Percentiles rank a stretch among this genome's conserved stretches.
These are phyloP conservation scores for Cyberlindnera bimundalis DNA, from an alignment of 805 yeast genomes.

Conservation along the genomic window DNA sequence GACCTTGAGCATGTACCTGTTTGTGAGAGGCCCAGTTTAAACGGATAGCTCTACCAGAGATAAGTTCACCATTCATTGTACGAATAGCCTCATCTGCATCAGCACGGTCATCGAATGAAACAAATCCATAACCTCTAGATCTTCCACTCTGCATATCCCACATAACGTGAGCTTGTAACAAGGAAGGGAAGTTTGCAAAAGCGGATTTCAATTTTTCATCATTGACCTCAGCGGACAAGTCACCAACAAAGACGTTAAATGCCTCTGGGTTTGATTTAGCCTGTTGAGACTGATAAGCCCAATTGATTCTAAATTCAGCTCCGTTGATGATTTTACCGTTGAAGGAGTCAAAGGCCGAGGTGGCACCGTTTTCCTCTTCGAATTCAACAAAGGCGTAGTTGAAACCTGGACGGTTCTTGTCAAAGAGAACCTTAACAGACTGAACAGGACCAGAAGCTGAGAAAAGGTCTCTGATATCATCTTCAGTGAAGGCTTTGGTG, in stretches of 20 bases:
- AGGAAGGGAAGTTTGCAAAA: constrained; percentile 54
- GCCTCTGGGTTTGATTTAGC: constrained; percentile 48
- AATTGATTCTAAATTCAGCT: constrained; percentile 60
- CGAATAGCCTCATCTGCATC: constrained; percentile 76
- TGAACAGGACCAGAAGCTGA: constrained; percentile 57
- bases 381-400: constrained; percentile 86
- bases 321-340: constrained; percentile 52
- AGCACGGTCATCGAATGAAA: constrained; percentile 58
- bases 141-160: constrained; percentile 96
- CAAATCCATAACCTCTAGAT: constrained; percentile 90
- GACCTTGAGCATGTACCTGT: constrained; percentile 29
- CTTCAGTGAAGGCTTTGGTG: constrained; percentile 63
- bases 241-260: constrained; percentile 82
- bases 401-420: constrained; percentile 68
- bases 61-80: constrained; percentile 67
- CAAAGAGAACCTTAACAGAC: constrained; percentile 67
- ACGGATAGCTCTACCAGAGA: constrained; percentile 75
- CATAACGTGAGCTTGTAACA: constrained; percentile 88
- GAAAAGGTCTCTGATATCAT: constrained; percentile 57
- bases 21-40: constrained; percentile 88
- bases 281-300: constrained; percentile 83
- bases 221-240: constrained; percentile 74
- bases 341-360: constrained; percentile 54
- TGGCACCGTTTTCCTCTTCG: constrained; percentile 54
- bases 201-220: constrained; percentile 64